Evolutionary conservation across 139 green algal genomes (phyloP), one percentile per base, ranked within the genome.

Genomic region (Nannochloris sp.): DNA sequence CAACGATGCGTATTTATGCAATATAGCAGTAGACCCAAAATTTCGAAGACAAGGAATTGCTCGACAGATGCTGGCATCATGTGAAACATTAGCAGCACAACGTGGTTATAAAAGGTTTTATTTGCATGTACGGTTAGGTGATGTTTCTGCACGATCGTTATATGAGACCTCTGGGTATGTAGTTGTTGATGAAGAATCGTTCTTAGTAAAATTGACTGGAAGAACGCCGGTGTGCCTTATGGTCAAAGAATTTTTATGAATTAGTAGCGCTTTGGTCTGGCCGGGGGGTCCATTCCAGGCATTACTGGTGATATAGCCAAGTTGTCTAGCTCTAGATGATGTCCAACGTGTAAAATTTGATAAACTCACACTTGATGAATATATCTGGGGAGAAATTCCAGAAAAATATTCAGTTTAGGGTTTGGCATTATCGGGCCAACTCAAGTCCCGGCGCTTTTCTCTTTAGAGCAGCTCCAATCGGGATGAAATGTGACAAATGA

Each of bases 1-100:
- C n/a, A 8, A 64, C 0, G 56, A 64, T 29, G 56, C 56, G n/a
- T 64, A 64, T 64, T 64, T 64, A 24, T 64, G 56, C 56, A 64
- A 64, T 48, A 64, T 64, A 46, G 56, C 56, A 47, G 56, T 64
- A 19, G 56, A 64, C 32, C 24, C 56, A 48, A 57, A 12, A 19
- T 64, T 64, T 13, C 19, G 56, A 30, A 47, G 56, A 47, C 30
- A 32, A 54, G 56, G 56, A 47, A 6, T 64, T 38, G 56, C 56
- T 19, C 24, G 23, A 54, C 56, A 64, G 8, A 48, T 64, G 56
- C 56, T 64, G n/a, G n/a, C 8, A 5, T 25, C 19, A 1, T 23
- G 15, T 13, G 56, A 64, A 57, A 12, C 45, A 19, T 29, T 64
- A 12, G 25, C n/a, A 6, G 12, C 15, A 30, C 19, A n/a, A 32